Conservation (phyloP, 2,329 filamentous ascomycete genomes). For the Calonectria hawksworthii region DNA sequence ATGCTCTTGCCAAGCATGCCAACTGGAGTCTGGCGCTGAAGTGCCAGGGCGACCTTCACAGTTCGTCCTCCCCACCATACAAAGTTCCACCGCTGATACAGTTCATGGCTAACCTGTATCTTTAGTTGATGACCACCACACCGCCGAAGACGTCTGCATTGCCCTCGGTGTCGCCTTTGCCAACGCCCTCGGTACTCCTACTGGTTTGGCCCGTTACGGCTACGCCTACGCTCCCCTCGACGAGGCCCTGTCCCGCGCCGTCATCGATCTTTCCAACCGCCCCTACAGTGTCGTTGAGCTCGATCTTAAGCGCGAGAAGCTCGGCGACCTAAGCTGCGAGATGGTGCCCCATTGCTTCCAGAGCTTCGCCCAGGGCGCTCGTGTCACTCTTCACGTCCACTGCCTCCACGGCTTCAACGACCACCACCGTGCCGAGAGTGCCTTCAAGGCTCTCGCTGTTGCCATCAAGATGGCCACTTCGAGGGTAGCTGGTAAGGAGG, state of each 20-base stretch:
- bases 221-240: slow-evolving; percentile 94
- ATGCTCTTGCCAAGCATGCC: slow-evolving; percentile 94
- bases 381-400: slow-evolving; percentile 95
- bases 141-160: slow-evolving; percentile 94
- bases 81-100: neutral
- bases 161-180: slow-evolving; percentile 91
- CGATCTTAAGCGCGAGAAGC: slow-evolving; percentile 89
- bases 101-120: slow-evolving; percentile 14
- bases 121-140: slow-evolving; percentile 97
- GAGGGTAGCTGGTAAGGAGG: slow-evolving; percentile 83
- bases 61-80: slow-evolving; percentile 62
- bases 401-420: slow-evolving; percentile 93
- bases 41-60: slow-evolving; percentile 92
- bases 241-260: slow-evolving; percentile 92
- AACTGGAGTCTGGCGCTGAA: slow-evolving; percentile 91
- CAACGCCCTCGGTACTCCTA: slow-evolving; percentile 80
- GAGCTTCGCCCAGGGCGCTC: slow-evolving; percentile 92
- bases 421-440: slow-evolving; percentile 95
- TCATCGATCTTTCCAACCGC: slow-evolving; percentile 94
- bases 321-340: slow-evolving; percentile 92
- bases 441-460: slow-evolving; percentile 95
- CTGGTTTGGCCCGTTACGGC: slow-evolving; percentile 91
- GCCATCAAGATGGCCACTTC: slow-evolving; percentile 84
- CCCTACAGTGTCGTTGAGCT: slow-evolving; percentile 88
- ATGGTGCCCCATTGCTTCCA: slow-evolving; percentile 98